Conservation (phyloP, 257 asterid genomes). For the Nicotiana sylvestris region DNA sequence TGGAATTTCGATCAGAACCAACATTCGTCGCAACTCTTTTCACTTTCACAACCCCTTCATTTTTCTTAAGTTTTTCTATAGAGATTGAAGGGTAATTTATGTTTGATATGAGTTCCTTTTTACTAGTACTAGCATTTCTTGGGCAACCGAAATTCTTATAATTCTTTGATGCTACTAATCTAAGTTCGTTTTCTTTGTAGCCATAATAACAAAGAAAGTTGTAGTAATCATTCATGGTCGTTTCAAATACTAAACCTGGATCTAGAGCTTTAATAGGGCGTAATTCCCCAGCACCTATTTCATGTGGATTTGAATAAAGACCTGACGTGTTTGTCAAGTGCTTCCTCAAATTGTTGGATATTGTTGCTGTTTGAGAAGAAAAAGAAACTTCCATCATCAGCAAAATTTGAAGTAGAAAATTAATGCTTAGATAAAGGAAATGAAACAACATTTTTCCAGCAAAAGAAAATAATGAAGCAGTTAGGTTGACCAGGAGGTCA, state of each 20-base stretch:
- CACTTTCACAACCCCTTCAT: constrained; percentile 34
- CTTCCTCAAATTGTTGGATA: constrained; percentile 34
- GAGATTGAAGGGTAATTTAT: constrained; percentile 72
- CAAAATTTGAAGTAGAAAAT: background rate
- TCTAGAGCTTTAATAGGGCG: constrained; percentile 57
- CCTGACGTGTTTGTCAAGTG: constrained; percentile 36
- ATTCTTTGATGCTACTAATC: constrained; percentile 32
- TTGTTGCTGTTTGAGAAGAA: constrained; percentile 40
- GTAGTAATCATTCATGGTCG: constrained; percentile 46
- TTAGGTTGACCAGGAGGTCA: too few species aligned
- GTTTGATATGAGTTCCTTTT: constrained; percentile 36
- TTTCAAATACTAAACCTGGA: constrained; percentile 63
- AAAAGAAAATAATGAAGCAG: too few species aligned
- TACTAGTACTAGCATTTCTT: background rate
- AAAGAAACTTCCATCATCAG: background rate
- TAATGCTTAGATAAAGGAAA: too few species aligned
- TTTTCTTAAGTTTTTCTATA: constrained; percentile 30
- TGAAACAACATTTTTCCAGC: too few species aligned
- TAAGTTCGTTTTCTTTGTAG: constrained; percentile 33
- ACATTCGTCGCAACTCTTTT: constrained; percentile 51
- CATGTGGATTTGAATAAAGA: constrained; percentile 41
- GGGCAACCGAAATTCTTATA: constrained; percentile 43
- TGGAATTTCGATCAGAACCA: constrained; percentile 35
- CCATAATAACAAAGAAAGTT: constrained; percentile 55
- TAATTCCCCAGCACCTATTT: constrained; percentile 61